Base-by-base conservation (phyloP, 2,329 filamentous ascomycete genomes). In the Stemphylium vesicarium region DNA sequence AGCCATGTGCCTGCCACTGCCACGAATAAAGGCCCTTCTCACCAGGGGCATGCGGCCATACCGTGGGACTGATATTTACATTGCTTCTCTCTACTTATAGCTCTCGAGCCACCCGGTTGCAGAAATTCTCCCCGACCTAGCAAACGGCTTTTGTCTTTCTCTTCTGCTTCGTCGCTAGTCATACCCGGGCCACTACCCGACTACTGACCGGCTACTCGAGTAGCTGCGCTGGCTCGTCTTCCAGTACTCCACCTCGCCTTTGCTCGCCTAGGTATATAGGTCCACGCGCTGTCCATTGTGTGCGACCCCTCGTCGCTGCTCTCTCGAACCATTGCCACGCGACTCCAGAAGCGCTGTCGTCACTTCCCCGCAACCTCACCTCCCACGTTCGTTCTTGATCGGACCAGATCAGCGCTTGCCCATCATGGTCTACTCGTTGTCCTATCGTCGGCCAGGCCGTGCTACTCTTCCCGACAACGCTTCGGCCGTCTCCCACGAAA, bases 401-500 rank as follows among this genome's bases (percentile, higher is more conserved):
- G 48, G 32, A 39, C 53, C 33, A 10, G 26, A 38, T 15, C 35
- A 52, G 12, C 42, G 18, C 26, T 15, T 41, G 50, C 45, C 50
- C 58, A 64, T 37, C 48, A 82, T 82, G 80, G 79, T 82, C 24
- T 80, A 80, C 69, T 72, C 76, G 18, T 63, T 82, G 47, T 66
- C 62, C 35, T 82, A 82, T 61, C 77, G 78, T 35, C 78, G 80
- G 24, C 80, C 80, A 12, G 70, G 75, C 36, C 69, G 55, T 29
- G 57, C 65, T 56, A 65, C 70, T 12, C 61, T 31, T 7, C 51
- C 59, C 52, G 69, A 73, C 4, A 63, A 64, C 6, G 71, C 74
- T 37, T 66, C 60, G 37, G 70, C 71, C 33, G 41, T 71, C 47
- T 64, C 63, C 4, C 66, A 66, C 42, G 64, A 67, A 12, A 65